These are phyloP conservation scores for Inonotus obliquus DNA, from an alignment of 1,284 basidiomycete species.

Conservation along the genomic window DNA sequence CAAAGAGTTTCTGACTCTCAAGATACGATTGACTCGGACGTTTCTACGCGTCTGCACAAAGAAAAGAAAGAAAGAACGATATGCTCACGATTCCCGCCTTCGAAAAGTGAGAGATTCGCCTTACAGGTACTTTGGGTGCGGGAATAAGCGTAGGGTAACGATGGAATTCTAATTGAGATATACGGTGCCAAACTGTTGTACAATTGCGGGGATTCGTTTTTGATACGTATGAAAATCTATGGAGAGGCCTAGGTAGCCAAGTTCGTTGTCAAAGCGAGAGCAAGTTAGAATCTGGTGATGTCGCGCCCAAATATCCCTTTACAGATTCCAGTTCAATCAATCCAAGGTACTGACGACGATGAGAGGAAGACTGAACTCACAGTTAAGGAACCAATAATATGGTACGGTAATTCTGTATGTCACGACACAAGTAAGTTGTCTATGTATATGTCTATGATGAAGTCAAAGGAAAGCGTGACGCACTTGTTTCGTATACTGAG, in stretches of 20 bases:
- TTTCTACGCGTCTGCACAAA: no score
- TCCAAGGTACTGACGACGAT: slow-evolving; percentile 20
- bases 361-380: slow-evolving; percentile 28
- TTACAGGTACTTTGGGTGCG: no score
- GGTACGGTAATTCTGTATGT: slow-evolving; percentile 60
- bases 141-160: neutral
- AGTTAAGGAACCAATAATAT: slow-evolving; percentile 66
- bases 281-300: slow-evolving; percentile 62
- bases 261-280: neutral
- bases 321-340: slow-evolving; percentile 28
- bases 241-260: neutral
- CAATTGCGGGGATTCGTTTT: neutral
- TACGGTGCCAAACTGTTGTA: neutral
- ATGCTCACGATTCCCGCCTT: no score
- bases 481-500: slow-evolving; percentile 74
- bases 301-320: slow-evolving; percentile 78
- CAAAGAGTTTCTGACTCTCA: no score
- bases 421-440: neutral
- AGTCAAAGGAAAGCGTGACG: no score
- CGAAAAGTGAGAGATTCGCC: no score
- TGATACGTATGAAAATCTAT: neutral
- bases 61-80: no score
- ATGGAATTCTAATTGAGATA: neutral
- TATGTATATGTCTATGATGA: no score
- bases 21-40: no score